Percentiles rank a stretch among this genome's conserved stretches.
Conservation (phyloP, 495 filamentous ascomycete genomes). For the Aspergillus diversus region DNA sequence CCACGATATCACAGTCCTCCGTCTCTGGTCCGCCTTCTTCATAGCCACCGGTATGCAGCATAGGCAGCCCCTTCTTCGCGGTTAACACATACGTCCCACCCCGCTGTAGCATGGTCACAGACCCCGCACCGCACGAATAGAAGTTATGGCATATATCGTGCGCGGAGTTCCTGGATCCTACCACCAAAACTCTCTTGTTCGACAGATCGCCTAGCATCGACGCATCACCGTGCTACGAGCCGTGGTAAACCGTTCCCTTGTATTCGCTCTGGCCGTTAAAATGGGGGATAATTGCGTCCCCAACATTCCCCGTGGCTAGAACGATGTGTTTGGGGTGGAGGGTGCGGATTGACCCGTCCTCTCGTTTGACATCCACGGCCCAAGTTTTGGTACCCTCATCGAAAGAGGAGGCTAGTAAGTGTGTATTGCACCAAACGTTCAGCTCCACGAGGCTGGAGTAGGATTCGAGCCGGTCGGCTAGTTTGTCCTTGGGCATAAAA, state of each 20-base stretch:
- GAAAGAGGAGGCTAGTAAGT: conserved; percentile 54
- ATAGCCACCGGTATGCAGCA: conserved; percentile 61
- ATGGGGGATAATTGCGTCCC: conserved; percentile 46
- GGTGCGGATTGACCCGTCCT: conserved; percentile 40
- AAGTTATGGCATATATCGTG: conserved; percentile 85
- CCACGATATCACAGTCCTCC: conserved; percentile 65
- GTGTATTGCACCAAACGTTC: conserved; percentile 69
- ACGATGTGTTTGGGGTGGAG: conserved; percentile 50
- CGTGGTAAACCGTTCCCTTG: conserved; percentile 53
- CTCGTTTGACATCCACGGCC: conserved; percentile 59
- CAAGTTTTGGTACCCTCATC: conserved; percentile 56
- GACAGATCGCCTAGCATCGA: conserved; percentile 32
- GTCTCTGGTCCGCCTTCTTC: conserved; percentile 50
- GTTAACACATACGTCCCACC: conserved; percentile 72
- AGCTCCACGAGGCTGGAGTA: conserved; percentile 74
- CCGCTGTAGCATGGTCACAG: conserved; percentile 77
- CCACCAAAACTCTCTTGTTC: conserved; percentile 71
- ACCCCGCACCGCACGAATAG: conserved; percentile 68
- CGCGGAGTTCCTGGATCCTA: conserved; percentile 80
- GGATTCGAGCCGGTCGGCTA: conserved; percentile 74
- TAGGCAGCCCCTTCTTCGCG: conserved; percentile 57
- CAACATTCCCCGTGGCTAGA: conserved; percentile 53
- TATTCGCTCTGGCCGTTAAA: conserved; percentile 49
- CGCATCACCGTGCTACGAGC: conserved; percentile 43
- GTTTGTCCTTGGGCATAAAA: conserved; percentile 78